A percentile compares a stretch with the other conserved stretches of the same genome.
These are phyloP conservation scores for Heliocybe sulcata DNA, from an alignment of 1,284 basidiomycete species.

Conservation along the genomic window DNA sequence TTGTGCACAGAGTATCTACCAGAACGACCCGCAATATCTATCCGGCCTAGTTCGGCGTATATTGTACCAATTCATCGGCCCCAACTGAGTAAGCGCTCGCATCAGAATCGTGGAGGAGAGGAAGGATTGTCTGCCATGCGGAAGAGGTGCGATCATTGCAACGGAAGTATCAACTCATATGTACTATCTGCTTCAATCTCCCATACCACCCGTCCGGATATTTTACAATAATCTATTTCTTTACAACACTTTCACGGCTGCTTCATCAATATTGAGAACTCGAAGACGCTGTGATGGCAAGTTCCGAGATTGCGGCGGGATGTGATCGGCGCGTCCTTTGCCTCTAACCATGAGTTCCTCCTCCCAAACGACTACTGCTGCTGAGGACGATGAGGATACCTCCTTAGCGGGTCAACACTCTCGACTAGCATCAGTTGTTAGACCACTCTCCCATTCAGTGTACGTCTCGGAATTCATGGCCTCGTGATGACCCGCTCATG, in stretches of 20 bases:
- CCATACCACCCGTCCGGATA: too few relatives aligned
- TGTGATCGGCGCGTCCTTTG: too few relatives aligned
- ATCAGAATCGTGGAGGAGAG: neutral
- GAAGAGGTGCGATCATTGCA: neutral
- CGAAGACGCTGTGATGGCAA: too few relatives aligned
- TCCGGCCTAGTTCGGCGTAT: slow-evolving; percentile 83
- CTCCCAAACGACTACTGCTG: too few relatives aligned
- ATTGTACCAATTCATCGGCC: slow-evolving; percentile 89
- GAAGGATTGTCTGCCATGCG: neutral
- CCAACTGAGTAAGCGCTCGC: slow-evolving; percentile 40
- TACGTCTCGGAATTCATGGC: slow-evolving; percentile 5
- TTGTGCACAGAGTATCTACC: slow-evolving; percentile 24
- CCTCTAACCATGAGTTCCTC: too few relatives aligned
- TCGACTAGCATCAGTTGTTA: slow-evolving; percentile 3
- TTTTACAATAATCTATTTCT: too few relatives aligned
- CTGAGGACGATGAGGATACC: neutral
- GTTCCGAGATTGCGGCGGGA: too few relatives aligned
- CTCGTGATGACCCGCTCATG: neutral
- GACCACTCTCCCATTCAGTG: slow-evolving; percentile 15
- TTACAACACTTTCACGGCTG: too few relatives aligned
- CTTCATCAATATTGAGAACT: too few relatives aligned
- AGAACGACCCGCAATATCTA: slow-evolving; percentile 87
- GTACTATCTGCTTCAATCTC: neutral
- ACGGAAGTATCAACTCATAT: neutral
- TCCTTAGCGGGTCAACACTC: neutral